Base-by-base conservation (phyloP, 176 grass and related monocot species). In the Triticum timopheevii region DNA sequence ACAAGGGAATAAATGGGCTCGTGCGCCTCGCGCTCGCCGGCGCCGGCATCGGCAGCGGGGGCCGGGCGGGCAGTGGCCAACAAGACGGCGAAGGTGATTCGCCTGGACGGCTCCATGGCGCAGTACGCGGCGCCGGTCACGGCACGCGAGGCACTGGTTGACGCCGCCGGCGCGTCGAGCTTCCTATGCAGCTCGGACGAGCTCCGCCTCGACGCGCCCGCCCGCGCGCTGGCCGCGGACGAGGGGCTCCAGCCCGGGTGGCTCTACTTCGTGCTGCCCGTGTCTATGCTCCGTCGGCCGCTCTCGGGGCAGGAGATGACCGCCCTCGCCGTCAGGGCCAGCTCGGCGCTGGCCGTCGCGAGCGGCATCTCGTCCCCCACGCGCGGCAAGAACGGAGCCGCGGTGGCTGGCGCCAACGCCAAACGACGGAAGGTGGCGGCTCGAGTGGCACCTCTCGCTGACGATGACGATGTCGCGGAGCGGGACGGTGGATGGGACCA, bases 141-240 rank as follows among this genome's bases (percentile, higher is more conserved):
- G 78, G 90, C 82, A 13, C 36, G 67, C 44, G 88, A 92, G 45
- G 88, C 86, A 15, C 82, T 95, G 27, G 71, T 58, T 5, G 63
- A 30, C 76, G 27, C 3, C 61, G 25, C 16, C 52, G 6, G 22
- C 74, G 3, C 39, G 12, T 40, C 44, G 6, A 17, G 39, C 65
- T 89, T 98, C 84, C n/a, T 98, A 12, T 98, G 93, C 86, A 86
- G 84, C 86, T 82, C 92, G 34, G 92, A 98, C 80, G 96, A 95
- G 87, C 90, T 95, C 71, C 6, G 80, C 31, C 50, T 63, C 81
- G 88, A 92, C 65, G 47, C 25, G 13, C 25, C 77, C 16, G 80
- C 93, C 61, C 65, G 64, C 52, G 89, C 85, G 25, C 27, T 98
- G 84, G 80, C 4, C 11, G 35, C 61, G 30, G 30, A 58, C 7